Percentiles rank a stretch among this genome's conserved stretches.
Conservation (phyloP, 148 eudicot genomes). For the Arbutus unedo region DNA sequence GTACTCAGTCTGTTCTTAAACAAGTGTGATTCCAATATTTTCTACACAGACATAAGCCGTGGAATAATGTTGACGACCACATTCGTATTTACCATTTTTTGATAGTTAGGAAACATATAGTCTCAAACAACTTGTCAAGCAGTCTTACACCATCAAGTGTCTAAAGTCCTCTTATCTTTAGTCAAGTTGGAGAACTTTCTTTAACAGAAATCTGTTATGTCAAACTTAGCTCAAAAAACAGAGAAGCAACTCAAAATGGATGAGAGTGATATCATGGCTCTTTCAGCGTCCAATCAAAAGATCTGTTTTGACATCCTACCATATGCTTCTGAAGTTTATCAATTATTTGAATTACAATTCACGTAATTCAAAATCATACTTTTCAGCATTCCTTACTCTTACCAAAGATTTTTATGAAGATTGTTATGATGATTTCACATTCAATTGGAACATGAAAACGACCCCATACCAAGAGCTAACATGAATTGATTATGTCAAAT, state of each 20-base stretch:
- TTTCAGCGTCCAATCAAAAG: neutral
- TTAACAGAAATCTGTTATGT: neutral
- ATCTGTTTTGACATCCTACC: constrained; percentile 1
- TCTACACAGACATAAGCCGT: neutral
- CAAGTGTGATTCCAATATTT: neutral
- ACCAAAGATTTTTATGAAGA: too few species aligned
- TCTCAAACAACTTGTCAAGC: neutral
- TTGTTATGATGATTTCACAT: too few species aligned
- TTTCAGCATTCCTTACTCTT: too few species aligned
- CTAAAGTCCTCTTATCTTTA: neutral
- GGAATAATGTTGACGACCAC: neutral
- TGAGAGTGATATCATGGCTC: neutral
- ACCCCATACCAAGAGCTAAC: too few species aligned
- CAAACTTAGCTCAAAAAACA: neutral
- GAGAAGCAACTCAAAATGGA: neutral
- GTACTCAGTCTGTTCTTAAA: neutral
- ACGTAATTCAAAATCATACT: neutral
- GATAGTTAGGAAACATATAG: neutral
- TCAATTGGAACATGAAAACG: too few species aligned
- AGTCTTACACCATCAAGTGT: neutral
- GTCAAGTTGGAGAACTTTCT: neutral
- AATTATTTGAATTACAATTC: neutral
- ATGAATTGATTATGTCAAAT: too few species aligned
- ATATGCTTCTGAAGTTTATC: neutral
- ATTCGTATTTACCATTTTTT: neutral